Base-by-base conservation (phyloP, 2,329 filamentous ascomycete genomes). In the Lachnum nothofagi region DNA sequence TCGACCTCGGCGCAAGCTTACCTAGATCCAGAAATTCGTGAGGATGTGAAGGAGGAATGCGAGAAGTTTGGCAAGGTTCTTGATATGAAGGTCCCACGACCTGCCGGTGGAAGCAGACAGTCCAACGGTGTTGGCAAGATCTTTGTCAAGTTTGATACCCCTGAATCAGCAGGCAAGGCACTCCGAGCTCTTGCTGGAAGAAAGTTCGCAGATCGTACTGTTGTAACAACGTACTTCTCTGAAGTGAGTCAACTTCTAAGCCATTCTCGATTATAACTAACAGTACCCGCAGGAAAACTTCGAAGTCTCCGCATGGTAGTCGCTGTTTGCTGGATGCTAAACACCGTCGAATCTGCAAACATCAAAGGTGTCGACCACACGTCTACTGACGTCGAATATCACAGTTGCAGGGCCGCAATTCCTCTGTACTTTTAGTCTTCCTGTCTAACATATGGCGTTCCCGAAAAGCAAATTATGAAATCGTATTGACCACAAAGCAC, bases 71-170 rank as follows among this genome's bases (percentile, higher is more conserved):
- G 94, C 53, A 78, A 76, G 43, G 80, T 99, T 23, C 57, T 90
- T 35, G 87, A 90, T n/a, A 74, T 97, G 69, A 98, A 98, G 74
- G 85, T 98, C 50, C 93, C 93, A 4, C 81, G 93, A 51, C 91
- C 93, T 2, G 82, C 80, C 19, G 87, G 88, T 60, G 89, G 88
- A 42, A 88, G 83, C 67, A 82, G 90, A 60, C 86, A 93, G 65
- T 88, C 85, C 19, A 80, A 88, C 24, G 93, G 93, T 40, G 90
- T 98, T 19, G 93, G 93, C 66, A 98, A 97, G 77, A 97, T 99
- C 59, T 98, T 85, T 66, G 85, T 98, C 73, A 97, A 96, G 68
- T 98, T 89, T 64, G 88, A 93, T 56, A 80, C 76, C 3, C 72
- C 79, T 2, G 88, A 90, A 43, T 82, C 84, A 7, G 88, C 91